These are phyloP conservation scores for Cladosporium sp. DNA, from an alignment of 2,329 filamentous ascomycete genomes.

Conservation along the genomic window DNA sequence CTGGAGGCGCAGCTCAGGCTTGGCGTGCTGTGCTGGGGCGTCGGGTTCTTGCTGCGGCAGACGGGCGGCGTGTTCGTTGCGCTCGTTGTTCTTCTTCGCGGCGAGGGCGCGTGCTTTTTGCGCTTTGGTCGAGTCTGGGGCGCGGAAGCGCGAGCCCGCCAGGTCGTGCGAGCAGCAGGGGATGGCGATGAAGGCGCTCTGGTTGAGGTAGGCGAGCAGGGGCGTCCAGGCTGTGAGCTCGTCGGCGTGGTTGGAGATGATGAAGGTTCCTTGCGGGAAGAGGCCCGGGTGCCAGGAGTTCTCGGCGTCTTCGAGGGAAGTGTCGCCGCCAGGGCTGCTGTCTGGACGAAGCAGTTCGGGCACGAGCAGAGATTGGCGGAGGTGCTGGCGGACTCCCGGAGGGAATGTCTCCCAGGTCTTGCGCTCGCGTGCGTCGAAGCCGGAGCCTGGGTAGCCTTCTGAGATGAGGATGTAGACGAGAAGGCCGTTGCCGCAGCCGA, in stretches of 20 bases:
- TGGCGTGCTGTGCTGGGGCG: neutral
- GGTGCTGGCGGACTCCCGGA: slow-evolving; percentile 44
- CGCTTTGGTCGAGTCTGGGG: slow-evolving; percentile 39
- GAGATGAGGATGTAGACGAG: slow-evolving; percentile 77
- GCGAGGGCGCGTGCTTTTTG: slow-evolving; percentile 20
- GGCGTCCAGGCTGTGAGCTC: slow-evolving; percentile 97
- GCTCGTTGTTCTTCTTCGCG: slow-evolving; percentile 26
- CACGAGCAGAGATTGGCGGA: slow-evolving; percentile 62
- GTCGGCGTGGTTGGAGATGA: slow-evolving; percentile 96
- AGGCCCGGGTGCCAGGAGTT: slow-evolving; percentile 54
- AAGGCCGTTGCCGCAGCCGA: slow-evolving; percentile 92
- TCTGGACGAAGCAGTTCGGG: slow-evolving; percentile 48
- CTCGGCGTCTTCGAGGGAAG: slow-evolving; percentile 13
- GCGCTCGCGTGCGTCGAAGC: slow-evolving; percentile 83
- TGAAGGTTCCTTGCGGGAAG: slow-evolving; percentile 76
- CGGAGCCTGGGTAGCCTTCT: slow-evolving; percentile 84
- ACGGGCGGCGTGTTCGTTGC: slow-evolving; percentile 16
- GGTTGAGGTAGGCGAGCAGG: slow-evolving; percentile 72
- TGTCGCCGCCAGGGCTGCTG: neutral
- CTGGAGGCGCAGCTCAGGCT: slow-evolving; percentile 3
- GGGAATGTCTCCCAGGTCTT: slow-evolving; percentile 82
- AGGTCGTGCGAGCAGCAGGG: slow-evolving; percentile 93
- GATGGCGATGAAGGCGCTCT: slow-evolving; percentile 84
- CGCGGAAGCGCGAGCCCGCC: slow-evolving; percentile 71
- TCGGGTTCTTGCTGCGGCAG: slow-evolving; percentile 27